Conservation (phyloP, 2,329 filamentous ascomycete species). For the Aspergillus texensis region DNA sequence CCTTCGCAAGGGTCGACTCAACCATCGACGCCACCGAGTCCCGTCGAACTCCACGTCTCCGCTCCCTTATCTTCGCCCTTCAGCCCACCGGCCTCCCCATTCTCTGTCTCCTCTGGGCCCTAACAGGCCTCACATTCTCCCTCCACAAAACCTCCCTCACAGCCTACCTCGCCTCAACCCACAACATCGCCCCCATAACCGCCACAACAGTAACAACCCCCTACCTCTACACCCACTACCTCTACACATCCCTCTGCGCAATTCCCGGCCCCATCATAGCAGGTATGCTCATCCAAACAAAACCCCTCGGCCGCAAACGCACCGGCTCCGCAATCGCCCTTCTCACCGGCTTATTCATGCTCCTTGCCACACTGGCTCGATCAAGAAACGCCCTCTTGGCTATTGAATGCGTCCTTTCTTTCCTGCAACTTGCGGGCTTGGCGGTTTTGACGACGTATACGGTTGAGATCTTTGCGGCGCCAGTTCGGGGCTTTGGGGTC, state of each 20-base stretch:
- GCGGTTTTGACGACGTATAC: conserved; percentile 22
- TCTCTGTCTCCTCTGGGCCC: conserved; percentile 19
- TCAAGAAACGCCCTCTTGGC: conserved; percentile 15
- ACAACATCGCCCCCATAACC: conserved; percentile 14
- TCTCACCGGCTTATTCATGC: conserved; percentile 21
- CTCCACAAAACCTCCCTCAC: conserved; percentile 22
- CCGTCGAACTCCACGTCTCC: neutral
- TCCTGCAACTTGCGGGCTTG: conserved; percentile 16
- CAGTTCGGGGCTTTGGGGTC: conserved; percentile 16
- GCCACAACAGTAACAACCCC: conserved; percentile 14
- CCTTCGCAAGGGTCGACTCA: conserved; percentile 23
- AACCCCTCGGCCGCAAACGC: conserved; percentile 17
- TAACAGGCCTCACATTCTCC: conserved; percentile 20
- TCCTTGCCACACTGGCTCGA: conserved; percentile 16
- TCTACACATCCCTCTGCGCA: conserved; percentile 19
- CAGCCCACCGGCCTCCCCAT: conserved; percentile 2
- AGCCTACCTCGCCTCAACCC: conserved; percentile 14
- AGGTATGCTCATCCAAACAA: conserved; percentile 16
- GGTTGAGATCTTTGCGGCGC: conserved; percentile 19
- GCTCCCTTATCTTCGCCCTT: conserved; percentile 4
- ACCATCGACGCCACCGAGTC: conserved; percentile 14
- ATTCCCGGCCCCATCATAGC: conserved; percentile 22
- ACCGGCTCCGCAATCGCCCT: conserved; percentile 20
- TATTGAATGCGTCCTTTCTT: conserved; percentile 21
- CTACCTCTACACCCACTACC: conserved; percentile 21